phyloP scores from a whole-genome alignment of 1,139 yeast genomes.

The Blastobotrys elegans region DNA sequence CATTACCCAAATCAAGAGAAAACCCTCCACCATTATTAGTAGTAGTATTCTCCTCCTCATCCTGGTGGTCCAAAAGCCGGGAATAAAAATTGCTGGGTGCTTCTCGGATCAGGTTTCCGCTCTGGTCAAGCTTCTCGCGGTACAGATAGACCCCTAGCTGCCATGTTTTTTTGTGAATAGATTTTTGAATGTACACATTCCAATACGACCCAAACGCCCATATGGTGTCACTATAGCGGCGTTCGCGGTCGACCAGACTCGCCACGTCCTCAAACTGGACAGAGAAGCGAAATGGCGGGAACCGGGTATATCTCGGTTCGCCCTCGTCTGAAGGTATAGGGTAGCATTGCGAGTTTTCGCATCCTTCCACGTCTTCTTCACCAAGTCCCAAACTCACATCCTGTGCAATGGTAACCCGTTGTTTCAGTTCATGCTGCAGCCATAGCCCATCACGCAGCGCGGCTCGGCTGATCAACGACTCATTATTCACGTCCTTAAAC shows the following conservation, averaged over 20 bases:
- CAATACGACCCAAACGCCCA: conserved; percentile 58
- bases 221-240: conserved; percentile 46
- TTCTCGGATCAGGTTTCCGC: conserved; percentile 9
- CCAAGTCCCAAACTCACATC: conserved; percentile 15
- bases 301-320: conserved; percentile 31
- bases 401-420: conserved; percentile 20
- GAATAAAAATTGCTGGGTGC: conserved; percentile 1
- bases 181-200: conserved; percentile 49
- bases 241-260: conserved; percentile 40
- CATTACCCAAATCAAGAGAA: background rate
- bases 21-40: background rate
- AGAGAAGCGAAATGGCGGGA: conserved; percentile 51
- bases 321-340: conserved; percentile 23
- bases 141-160: conserved; percentile 53
- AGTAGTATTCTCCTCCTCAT: background rate
- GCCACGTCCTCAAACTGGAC: conserved; percentile 46
- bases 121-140: conserved; percentile 32
- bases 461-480: conserved; percentile 36
- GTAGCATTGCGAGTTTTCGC: conserved; percentile 19
- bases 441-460: conserved; percentile 45
- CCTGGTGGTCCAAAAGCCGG: background rate
- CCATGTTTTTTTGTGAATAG: conserved; percentile 38
- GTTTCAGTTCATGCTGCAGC: conserved; percentile 42
- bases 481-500: conserved; percentile 35
- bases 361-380: conserved; percentile 15